These are phyloP conservation scores for Lagerstroemia speciosa DNA, from an alignment of 345 rosid genomes.

Conservation along the genomic window DNA sequence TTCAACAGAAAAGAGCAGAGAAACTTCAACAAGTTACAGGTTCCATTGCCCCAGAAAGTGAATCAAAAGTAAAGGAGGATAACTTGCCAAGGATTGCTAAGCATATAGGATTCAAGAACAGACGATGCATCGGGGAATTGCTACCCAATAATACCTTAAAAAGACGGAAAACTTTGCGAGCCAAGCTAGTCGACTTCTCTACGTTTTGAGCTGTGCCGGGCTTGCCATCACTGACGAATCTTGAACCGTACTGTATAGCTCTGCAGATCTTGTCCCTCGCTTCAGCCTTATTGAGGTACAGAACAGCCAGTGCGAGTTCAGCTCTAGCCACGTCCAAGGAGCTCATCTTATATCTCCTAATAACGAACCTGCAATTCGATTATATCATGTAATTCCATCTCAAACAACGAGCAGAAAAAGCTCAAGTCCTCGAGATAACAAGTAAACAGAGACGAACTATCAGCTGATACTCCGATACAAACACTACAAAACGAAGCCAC, in stretches of 20 bases:
- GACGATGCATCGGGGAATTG: background rate
- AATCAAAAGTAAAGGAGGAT: too few species aligned
- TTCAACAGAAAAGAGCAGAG: too few species aligned
- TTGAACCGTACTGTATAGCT: constrained; percentile 96
- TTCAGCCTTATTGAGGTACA: constrained; percentile 92
- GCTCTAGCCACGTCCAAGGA: constrained; percentile 73
- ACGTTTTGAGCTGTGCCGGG: constrained; percentile 94
- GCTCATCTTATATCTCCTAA: constrained; percentile 45
- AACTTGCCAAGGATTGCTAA: background rate
- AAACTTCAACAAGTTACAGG: too few species aligned
- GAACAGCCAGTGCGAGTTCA: constrained; percentile 72
- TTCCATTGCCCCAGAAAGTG: too few species aligned
- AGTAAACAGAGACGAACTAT: background rate
- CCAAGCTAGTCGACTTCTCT: constrained; percentile 90
- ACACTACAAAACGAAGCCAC: background rate
- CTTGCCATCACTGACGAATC: constrained; percentile 77
- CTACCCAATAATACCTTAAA: constrained; percentile 39
- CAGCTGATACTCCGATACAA: background rate
- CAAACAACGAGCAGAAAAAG: background rate
- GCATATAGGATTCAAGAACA: background rate
- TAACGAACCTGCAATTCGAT: background rate
- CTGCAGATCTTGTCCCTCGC: constrained; percentile 99
- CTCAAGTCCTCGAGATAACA: too few species aligned
- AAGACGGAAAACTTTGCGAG: constrained; percentile 95
- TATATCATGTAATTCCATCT: background rate